Percentiles rank a stretch among this genome's conserved stretches.
These are phyloP conservation scores for Calonectria pseudoturangicola DNA, from an alignment of 2,329 filamentous ascomycete species.

Conservation along the genomic window DNA sequence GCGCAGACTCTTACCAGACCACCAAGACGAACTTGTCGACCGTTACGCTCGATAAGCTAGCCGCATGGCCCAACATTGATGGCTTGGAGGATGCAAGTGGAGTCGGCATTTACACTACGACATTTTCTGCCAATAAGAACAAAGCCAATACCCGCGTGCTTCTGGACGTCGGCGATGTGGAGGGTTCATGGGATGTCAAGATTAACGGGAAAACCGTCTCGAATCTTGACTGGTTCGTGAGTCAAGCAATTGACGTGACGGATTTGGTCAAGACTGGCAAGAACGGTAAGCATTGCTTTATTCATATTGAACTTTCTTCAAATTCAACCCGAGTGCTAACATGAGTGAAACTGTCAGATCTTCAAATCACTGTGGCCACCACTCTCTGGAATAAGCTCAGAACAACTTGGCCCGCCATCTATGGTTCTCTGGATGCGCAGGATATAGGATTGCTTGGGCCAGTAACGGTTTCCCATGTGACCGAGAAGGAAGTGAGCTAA, in stretches of 20 bases:
- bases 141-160: background rate
- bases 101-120: background rate
- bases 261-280: background rate
- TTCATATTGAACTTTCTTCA: background rate
- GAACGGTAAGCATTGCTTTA: background rate
- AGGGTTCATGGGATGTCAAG: background rate
- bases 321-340: background rate
- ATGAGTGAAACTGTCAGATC: background rate
- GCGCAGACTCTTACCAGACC: slow-evolving; percentile 1
- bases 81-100: background rate
- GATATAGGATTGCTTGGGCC: slow-evolving; percentile 10
- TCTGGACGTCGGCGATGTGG: slow-evolving; percentile 13
- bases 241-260: background rate
- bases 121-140: background rate
- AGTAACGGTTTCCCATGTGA: background rate
- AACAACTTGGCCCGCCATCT: slow-evolving; percentile 13
- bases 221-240: slow-evolving; percentile 11
- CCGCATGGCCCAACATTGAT: background rate
- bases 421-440: slow-evolving; percentile 1
- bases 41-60: background rate
- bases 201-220: slow-evolving; percentile 4
- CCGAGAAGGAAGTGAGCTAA: background rate
- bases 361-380: slow-evolving; percentile 3
- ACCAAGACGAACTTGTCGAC: background rate
- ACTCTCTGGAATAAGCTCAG: slow-evolving; percentile 14